A percentile compares a stretch with the other conserved stretches of the same genome.
phyloP scores from a whole-genome alignment of 345 rosid species.

The Durio zibethinus region DNA sequence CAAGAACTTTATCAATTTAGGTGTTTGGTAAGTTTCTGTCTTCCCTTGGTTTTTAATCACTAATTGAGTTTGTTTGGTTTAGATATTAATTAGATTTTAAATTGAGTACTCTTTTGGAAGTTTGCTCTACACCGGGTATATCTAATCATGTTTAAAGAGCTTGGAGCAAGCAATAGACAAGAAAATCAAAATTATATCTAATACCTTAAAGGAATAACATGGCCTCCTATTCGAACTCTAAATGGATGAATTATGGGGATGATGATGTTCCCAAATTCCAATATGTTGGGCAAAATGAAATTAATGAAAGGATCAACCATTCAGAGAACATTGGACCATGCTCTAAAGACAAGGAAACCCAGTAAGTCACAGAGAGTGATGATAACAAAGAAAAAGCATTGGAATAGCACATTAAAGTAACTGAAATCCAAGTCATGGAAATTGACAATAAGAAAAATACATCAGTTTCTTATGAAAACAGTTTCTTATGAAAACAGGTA shows the following conservation, averaged over 20 bases:
- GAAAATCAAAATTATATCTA: conserved; percentile 21
- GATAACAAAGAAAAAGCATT: conserved; percentile 28
- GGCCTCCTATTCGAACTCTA: background rate
- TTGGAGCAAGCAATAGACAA: conserved; percentile 10
- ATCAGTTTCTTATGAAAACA: conserved; percentile 42
- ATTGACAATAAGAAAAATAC: conserved; percentile 55
- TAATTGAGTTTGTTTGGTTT: no score
- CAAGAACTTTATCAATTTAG: no score
- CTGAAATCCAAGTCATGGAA: conserved; percentile 22
- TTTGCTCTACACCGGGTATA: conserved; percentile 10
- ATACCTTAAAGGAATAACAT: background rate
- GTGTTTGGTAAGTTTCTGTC: no score
- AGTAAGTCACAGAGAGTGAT: conserved; percentile 13
- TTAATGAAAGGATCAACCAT: conserved; percentile 1
- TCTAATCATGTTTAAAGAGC: background rate
- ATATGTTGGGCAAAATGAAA: background rate
- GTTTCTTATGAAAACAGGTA: no score
- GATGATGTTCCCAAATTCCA: background rate
- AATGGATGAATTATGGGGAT: background rate
- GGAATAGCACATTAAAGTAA: conserved; percentile 27
- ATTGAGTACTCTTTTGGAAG: no score
- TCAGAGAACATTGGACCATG: conserved; percentile 10
- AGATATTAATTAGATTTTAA: no score
- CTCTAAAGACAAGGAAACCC: conserved; percentile 8
- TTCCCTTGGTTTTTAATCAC: no score